Base-by-base conservation (phyloP, 2,329 filamentous ascomycete genomes). In the Beauveria asiatica region DNA sequence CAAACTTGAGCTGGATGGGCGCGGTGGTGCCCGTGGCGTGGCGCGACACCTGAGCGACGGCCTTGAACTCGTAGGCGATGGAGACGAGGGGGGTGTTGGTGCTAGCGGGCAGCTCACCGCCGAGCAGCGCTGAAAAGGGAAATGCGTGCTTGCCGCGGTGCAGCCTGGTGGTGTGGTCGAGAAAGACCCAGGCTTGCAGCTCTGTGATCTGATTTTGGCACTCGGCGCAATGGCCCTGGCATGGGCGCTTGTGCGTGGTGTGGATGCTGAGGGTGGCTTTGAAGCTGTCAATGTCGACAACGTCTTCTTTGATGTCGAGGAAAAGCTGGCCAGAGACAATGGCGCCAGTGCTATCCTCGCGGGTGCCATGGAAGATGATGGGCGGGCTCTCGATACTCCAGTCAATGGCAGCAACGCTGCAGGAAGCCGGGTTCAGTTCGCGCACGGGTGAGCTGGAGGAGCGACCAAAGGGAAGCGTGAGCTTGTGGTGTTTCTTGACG, bases 101-200 rank as follows among this genome's bases (percentile, higher is more conserved):
- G 46, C 86, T 89, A 2, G 91, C 89, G 3, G 93, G 92, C n/a
- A 96, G 81, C 68, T 93, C 83, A 21, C 94, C 94, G 1, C 86
- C 85, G 49, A 99, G 83, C 56, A 97, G 80, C 66, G 91, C 87
- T 67, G 91, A 96, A 74, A 97, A 96, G 53, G 94, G 93, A 70
- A 92, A 95, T 50, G 84, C 80, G 72, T 97, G 91, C 70, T 70
- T 72, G 74, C 83, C 83, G 69, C 77, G 80, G 62, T 71, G 70
- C 59, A 86, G 72, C 11, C 73, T 73, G 19, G 80, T 74, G 48
- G 82, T 79, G 49, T 79, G 78, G 19, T 80, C 81, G 61, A 95
- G 75, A 68, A 97, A 89, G 37, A 83, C 83, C 91, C 92, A 97
- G 57, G 80, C 84, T 72, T 88, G 87, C 63, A 97, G 75, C 70